phyloP scores from a whole-genome alignment of 2,329 filamentous ascomycete species.

The Xylariaceae sp. region DNA sequence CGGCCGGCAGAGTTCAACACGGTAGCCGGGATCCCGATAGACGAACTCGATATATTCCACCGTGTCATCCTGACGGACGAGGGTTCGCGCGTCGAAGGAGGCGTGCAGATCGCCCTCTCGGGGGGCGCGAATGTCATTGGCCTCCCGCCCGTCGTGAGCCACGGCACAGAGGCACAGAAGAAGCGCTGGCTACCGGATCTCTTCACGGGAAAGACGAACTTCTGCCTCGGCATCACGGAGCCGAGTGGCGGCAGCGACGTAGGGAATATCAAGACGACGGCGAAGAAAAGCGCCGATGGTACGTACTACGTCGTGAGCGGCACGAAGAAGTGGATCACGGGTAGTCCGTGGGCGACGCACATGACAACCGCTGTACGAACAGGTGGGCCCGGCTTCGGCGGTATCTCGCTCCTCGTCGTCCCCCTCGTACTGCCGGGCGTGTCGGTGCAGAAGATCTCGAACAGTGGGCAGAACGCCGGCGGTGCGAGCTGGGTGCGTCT shows the following conservation, averaged over 20 bases:
- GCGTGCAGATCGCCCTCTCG: slow-evolving; percentile 60
- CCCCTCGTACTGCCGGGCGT: slow-evolving; percentile 56
- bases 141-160: slow-evolving; percentile 35
- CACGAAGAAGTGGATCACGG: slow-evolving; percentile 72
- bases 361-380: slow-evolving; percentile 68
- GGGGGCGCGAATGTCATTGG: slow-evolving; percentile 61
- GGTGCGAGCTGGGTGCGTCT: slow-evolving; percentile 64
- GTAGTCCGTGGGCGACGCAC: slow-evolving; percentile 65
- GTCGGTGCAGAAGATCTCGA: slow-evolving; percentile 60
- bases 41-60: slow-evolving; percentile 48
- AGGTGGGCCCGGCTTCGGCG: slow-evolving; percentile 56
- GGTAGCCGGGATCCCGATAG: slow-evolving; percentile 48
- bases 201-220: slow-evolving; percentile 55
- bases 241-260: slow-evolving; percentile 64
- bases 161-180: slow-evolving; percentile 38
- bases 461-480: slow-evolving; percentile 70
- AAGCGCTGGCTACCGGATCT: slow-evolving; percentile 48
- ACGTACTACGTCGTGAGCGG: slow-evolving; percentile 65
- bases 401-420: slow-evolving; percentile 64
- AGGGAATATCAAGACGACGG: slow-evolving; percentile 65
- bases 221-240: slow-evolving; percentile 42
- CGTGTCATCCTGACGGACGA: slow-evolving; percentile 47
- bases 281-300: slow-evolving; percentile 49
- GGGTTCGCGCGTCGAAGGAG: slow-evolving; percentile 53
- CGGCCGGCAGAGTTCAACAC: slow-evolving; percentile 48